A percentile compares a stretch with the other conserved stretches of the same genome.
Evolutionary conservation across 2,329 filamentous ascomycete species (phyloP).

Genomic region (Didymosphaeria variabile): DNA sequence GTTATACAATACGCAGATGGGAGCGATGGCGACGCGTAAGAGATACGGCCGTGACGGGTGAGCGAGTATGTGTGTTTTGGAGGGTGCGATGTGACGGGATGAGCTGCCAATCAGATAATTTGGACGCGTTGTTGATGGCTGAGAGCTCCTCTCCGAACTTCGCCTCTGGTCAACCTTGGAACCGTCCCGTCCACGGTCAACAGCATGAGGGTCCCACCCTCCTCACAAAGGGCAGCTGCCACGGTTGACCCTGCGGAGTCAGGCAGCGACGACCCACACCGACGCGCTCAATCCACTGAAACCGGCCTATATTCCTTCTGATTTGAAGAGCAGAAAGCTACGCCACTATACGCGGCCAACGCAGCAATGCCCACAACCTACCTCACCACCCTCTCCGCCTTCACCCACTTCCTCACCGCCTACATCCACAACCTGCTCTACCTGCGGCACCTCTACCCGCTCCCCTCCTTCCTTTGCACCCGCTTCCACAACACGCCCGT

Average conservation of each 20-base stretch:
- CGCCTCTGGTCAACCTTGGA: neutral
- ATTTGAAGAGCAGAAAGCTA: neutral
- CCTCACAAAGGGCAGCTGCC: neutral
- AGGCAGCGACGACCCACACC: neutral
- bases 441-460: constrained; percentile 81
- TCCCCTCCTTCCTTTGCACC: constrained; percentile 77
- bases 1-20: neutral
- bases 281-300: too few relatives aligned
- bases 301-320: too few relatives aligned
- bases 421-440: constrained; percentile 87
- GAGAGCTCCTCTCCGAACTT: constrained; percentile 5
- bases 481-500: constrained; percentile 86
- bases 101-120: constrained; percentile 14
- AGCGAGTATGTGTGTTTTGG: constrained; percentile 1
- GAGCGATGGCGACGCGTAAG: neutral
- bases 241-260: neutral
- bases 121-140: constrained; percentile 13
- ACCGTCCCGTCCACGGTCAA: neutral
- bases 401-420: constrained; percentile 82
- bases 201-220: neutral
- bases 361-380: constrained; percentile 42
- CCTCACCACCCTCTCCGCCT: constrained; percentile 68
- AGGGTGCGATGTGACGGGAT: neutral
- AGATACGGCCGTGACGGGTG: neutral
- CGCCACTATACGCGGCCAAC: neutral